Conservation (phyloP, 1,284 basidiomycete genomes). For the Exobasidium cylindrosporum region DNA sequence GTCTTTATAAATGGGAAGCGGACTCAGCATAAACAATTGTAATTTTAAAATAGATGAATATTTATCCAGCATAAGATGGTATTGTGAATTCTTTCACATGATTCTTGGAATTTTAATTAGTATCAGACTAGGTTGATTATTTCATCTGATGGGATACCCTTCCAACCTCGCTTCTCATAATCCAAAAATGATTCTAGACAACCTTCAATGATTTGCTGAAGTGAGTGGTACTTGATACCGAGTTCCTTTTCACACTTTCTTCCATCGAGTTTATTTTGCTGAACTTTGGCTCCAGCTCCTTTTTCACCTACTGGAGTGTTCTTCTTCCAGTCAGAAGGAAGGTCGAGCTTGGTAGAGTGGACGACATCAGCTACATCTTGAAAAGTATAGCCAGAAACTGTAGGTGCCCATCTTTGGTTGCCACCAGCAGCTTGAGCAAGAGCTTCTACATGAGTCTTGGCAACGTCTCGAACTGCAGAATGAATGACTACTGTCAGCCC, state of each 20-base stretch:
- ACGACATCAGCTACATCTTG: slow-evolving; percentile 40
- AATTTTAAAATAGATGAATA: no score
- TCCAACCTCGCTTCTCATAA: slow-evolving; percentile 39
- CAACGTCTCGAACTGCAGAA: slow-evolving; percentile 64
- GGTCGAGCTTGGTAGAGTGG: slow-evolving; percentile 28
- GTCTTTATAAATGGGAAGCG: neutral
- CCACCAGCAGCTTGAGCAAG: slow-evolving; percentile 63
- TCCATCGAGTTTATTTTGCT: slow-evolving; percentile 42
- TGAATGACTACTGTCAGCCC: neutral
- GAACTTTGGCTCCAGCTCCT: slow-evolving; percentile 26
- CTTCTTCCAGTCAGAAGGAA: slow-evolving; percentile 37
- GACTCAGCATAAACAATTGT: no score
- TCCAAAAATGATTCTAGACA: slow-evolving; percentile 33
- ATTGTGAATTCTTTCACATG: no score
- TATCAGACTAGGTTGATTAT: slow-evolving; percentile 21
- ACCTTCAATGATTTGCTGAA: slow-evolving; percentile 56
- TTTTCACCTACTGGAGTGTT: slow-evolving; percentile 36
- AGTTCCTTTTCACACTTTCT: slow-evolving; percentile 59
- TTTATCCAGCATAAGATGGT: no score
- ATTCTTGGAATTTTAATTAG: neutral
- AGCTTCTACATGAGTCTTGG: slow-evolving; percentile 63
- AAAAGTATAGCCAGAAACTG: slow-evolving; percentile 24
- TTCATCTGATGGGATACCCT: slow-evolving; percentile 26
- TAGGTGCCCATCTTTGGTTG: slow-evolving; percentile 61
- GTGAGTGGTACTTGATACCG: slow-evolving; percentile 59